Base-by-base conservation (phyloP, 768 basidiomycete species). In the Amanita exitialis region DNA sequence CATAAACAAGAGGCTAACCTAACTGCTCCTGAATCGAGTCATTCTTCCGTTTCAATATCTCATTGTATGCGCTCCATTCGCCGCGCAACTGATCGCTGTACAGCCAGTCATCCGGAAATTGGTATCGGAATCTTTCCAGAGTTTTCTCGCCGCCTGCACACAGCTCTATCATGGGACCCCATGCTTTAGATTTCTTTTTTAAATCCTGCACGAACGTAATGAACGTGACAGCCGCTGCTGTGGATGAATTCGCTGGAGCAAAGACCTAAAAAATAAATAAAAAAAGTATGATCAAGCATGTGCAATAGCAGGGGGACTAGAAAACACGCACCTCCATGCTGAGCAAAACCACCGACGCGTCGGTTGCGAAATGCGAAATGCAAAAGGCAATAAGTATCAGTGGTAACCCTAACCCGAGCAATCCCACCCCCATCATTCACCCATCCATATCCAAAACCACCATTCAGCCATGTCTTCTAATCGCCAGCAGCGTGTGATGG, bases 181-280 rank as follows among this genome's bases (percentile, higher is more conserved):
- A 98, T 80, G 86, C 76, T 70, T 90, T 89, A 51, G 91, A 90
- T 74, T 94, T 96, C 64, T 87, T 86, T 73, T 98, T 98, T 59
- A 98, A 78, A 75, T 98, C 96, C 68, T 99, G 96, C 2, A 99
- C 95, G 63, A 97, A 98, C 21, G 96, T 99, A 68, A 99, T 99
- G 68, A 99, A 96, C 1, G 90, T 89, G 57, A 99, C 96, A 66
- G 96, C 93, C 47, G 94, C 93, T 43, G 95, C 94, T 67, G 96
- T 99, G 56, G 95, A 95, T 30, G 90, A 90, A 62, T 85, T 89
- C 64, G 80, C 77, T 67, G 85, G 77, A 69, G 82, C 78, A 62
- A 89, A 81, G 52, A 70, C 77, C 82, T 84, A 34, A 27, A 12
- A n/a, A n/a, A n/a, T n/a, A n/a, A n/a, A n/a, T n/a, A n/a, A n/a